phyloP scores from a whole-genome alignment of 2,329 filamentous ascomycete species.

The Lachnum nothofagi region DNA sequence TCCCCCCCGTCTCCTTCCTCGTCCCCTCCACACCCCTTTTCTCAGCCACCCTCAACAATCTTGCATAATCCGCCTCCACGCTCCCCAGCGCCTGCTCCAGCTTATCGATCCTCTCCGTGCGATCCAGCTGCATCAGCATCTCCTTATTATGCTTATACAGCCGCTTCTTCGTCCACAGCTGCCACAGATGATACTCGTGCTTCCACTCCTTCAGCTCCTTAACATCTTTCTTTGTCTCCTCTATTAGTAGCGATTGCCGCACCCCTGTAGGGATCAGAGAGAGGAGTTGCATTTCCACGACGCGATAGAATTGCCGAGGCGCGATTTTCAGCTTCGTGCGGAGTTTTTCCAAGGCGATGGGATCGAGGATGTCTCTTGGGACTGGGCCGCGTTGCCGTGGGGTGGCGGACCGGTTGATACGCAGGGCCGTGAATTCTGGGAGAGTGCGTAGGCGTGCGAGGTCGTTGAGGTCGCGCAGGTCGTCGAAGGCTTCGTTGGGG shows the following conservation, averaged over 20 bases:
- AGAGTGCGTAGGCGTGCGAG: conserved; percentile 57
- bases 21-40: conserved; percentile 19
- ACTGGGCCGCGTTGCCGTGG: conserved; percentile 46
- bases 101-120: conserved; percentile 63
- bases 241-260: conserved; percentile 46
- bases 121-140: conserved; percentile 63
- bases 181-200: conserved; percentile 65
- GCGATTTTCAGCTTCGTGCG: conserved; percentile 64
- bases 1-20: conserved; percentile 16
- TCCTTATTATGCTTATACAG: conserved; percentile 72
- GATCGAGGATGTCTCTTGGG: conserved; percentile 55
- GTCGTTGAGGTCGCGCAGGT: conserved; percentile 71
- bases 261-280: conserved; percentile 52
- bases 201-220: conserved; percentile 48
- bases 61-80: conserved; percentile 69
- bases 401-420: conserved; percentile 47
- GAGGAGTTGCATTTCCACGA: conserved; percentile 72
- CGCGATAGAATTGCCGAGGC: conserved; percentile 67
- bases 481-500: conserved; percentile 80
- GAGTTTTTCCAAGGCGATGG: conserved; percentile 50
- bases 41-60: conserved; percentile 43
- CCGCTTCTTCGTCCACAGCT: conserved; percentile 69
- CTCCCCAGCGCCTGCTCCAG: conserved; percentile 63
- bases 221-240: conserved; percentile 36
- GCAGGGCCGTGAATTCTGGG: conserved; percentile 53